These are phyloP conservation scores for Leptosphaerulina australis DNA, from an alignment of 2,329 filamentous ascomycete genomes.

Conservation along the genomic window DNA sequence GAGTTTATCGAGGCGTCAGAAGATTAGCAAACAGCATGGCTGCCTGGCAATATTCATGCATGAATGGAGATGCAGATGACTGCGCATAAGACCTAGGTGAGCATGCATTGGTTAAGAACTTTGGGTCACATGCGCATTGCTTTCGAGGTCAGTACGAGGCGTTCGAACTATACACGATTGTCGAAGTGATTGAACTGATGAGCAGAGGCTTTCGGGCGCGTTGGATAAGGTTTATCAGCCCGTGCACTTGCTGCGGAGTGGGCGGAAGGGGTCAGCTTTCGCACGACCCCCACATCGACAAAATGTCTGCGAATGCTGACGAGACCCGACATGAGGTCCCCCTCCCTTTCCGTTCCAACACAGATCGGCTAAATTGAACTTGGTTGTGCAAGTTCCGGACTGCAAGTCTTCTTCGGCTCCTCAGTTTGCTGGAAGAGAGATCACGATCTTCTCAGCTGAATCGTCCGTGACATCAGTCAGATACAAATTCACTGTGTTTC, in stretches of 20 bases:
- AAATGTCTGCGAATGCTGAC: not conserved
- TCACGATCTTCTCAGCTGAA: not conserved
- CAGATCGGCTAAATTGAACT: not conserved
- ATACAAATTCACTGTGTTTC: not conserved
- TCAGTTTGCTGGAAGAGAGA: not conserved
- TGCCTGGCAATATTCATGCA: not conserved
- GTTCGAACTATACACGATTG: not conserved
- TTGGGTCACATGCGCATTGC: not conserved
- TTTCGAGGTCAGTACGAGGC: not conserved
- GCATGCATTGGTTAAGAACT: not conserved
- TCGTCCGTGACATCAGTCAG: not conserved
- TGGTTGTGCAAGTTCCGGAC: not conserved
- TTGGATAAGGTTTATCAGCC: not conserved
- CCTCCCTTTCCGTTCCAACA: not conserved
- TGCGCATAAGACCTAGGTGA: not conserved
- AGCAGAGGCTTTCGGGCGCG: not conserved
- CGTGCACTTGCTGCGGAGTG: constrained; percentile 2
- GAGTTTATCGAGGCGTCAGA: constrained; percentile 1
- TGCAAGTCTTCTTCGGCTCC: not conserved
- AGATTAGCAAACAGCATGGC: not conserved
- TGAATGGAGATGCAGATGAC: not conserved
- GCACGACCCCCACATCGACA: not conserved
- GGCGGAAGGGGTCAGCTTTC: not conserved
- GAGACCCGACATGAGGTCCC: not conserved
- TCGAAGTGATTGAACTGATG: not conserved